Percentiles rank a stretch among this genome's conserved stretches.
Conservation (phyloP, 176 grass and related monocot genomes). For the Carex kokanica region DNA sequence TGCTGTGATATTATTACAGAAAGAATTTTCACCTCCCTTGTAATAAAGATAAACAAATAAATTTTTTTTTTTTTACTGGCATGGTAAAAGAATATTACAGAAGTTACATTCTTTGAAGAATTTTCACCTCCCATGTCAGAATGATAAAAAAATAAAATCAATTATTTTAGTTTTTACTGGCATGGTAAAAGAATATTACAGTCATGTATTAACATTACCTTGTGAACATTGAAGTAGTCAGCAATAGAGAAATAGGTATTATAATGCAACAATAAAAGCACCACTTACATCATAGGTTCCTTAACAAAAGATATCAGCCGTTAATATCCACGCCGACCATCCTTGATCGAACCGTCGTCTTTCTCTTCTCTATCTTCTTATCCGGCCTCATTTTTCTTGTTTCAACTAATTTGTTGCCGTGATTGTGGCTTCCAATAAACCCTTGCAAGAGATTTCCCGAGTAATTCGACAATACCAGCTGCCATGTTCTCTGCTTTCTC, state of each 20-base stretch:
- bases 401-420: constrained; percentile 48
- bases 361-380: constrained; percentile 19
- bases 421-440: constrained; percentile 85
- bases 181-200: not conserved
- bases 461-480: constrained; percentile 68
- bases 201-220: constrained; percentile 40
- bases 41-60: no score
- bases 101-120: constrained; percentile 67
- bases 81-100: no score
- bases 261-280: constrained; percentile 4
- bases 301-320: constrained; percentile 39
- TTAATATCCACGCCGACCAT: constrained; percentile 29
- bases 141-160: not conserved
- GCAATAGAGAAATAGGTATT: constrained; percentile 70
- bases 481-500: constrained; percentile 88
- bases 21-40: no score
- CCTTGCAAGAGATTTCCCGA: constrained; percentile 66
- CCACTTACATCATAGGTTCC: constrained; percentile 39
- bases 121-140: constrained; percentile 67
- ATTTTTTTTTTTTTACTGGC: no score
- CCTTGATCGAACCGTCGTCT: constrained; percentile 30
- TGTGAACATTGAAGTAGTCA: constrained; percentile 86
- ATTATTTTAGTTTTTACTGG: not conserved
- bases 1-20: no score
- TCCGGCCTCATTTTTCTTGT: constrained; percentile 15